phyloP scores from a whole-genome alignment of 1,284 basidiomycete species.

The Rhizoctonia solani region DNA sequence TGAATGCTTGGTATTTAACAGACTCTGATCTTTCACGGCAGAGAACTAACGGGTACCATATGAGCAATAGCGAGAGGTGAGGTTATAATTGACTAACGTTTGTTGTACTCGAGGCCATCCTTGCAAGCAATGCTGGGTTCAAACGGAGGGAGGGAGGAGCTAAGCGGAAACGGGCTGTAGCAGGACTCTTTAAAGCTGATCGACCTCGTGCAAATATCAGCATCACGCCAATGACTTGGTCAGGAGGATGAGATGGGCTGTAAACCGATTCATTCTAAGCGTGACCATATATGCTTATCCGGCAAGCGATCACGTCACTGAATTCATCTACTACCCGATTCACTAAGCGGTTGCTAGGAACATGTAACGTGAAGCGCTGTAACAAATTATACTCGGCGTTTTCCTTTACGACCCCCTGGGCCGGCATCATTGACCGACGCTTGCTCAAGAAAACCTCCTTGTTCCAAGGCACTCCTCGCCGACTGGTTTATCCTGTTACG shows the following conservation, averaged over 20 bases:
- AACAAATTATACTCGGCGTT: conserved; percentile 12
- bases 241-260: not conserved
- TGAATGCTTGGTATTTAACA: conserved; percentile 74
- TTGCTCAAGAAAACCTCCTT: conserved; percentile 37
- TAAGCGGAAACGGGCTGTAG: not conserved
- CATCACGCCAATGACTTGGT: conserved; percentile 2
- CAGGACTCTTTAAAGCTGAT: conserved; percentile 13
- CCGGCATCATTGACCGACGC: not conserved
- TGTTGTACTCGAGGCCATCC: conserved; percentile 20
- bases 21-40: conserved; percentile 67
- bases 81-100: not conserved
- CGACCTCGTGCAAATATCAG: conserved; percentile 23
- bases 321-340: not conserved
- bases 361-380: conserved; percentile 20
- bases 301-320: not conserved
- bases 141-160: not conserved
- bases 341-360: conserved; percentile 26
- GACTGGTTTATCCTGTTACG: conserved; percentile 37
- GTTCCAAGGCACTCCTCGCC: conserved; percentile 39
- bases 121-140: conserved; percentile 2
- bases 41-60: conserved; percentile 20
- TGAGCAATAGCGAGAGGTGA: too few relatives aligned
- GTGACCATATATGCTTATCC: not conserved
- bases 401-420: conserved; percentile 13
- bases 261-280: not conserved